These are phyloP conservation scores for Xylaria sp. DNA, from an alignment of 2,329 filamentous ascomycete species.

Conservation along the genomic window DNA sequence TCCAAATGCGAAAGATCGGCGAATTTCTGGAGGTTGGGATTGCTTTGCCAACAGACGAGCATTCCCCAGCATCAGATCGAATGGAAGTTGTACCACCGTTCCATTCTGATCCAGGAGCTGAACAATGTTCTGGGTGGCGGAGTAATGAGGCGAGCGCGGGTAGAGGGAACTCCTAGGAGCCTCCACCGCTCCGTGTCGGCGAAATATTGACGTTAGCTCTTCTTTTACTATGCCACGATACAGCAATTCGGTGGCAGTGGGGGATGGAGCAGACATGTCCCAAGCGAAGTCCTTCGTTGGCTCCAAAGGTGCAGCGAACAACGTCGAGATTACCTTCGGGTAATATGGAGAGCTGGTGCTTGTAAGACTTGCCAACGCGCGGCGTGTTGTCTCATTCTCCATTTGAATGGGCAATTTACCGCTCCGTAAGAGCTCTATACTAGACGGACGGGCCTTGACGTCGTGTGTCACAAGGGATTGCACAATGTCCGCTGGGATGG, in stretches of 20 bases:
- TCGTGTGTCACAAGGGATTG: slow-evolving; percentile 82
- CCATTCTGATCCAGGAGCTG: slow-evolving; percentile 84
- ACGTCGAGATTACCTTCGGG: slow-evolving; percentile 84
- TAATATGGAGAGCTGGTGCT: slow-evolving; percentile 90
- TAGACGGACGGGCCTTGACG: slow-evolving; percentile 83
- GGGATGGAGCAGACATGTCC: slow-evolving; percentile 72
- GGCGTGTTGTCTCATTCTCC: slow-evolving; percentile 89
- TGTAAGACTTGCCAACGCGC: slow-evolving; percentile 81
- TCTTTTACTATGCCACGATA: slow-evolving; percentile 79
- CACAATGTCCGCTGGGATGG: slow-evolving; percentile 82
- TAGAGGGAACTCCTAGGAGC: slow-evolving; percentile 79
- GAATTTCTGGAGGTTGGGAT: slow-evolving; percentile 66
- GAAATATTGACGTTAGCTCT: slow-evolving; percentile 80
- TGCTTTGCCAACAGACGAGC: slow-evolving; percentile 84
- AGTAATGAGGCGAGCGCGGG: slow-evolving; percentile 83
- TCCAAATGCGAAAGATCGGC: slow-evolving; percentile 87
- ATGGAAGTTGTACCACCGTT: slow-evolving; percentile 92
- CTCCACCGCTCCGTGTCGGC: slow-evolving; percentile 89
- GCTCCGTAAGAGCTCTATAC: slow-evolving; percentile 82
- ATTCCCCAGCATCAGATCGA: slow-evolving; percentile 89
- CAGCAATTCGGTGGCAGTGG: slow-evolving; percentile 70
- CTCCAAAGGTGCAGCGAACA: slow-evolving; percentile 81
- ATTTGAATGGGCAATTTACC: slow-evolving; percentile 90
- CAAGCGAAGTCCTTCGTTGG: slow-evolving; percentile 84
- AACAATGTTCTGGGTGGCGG: slow-evolving; percentile 71